phyloP scores from a whole-genome alignment of 2,329 filamentous ascomycete genomes.

The Colletotrichum lindemuthianum region DNA sequence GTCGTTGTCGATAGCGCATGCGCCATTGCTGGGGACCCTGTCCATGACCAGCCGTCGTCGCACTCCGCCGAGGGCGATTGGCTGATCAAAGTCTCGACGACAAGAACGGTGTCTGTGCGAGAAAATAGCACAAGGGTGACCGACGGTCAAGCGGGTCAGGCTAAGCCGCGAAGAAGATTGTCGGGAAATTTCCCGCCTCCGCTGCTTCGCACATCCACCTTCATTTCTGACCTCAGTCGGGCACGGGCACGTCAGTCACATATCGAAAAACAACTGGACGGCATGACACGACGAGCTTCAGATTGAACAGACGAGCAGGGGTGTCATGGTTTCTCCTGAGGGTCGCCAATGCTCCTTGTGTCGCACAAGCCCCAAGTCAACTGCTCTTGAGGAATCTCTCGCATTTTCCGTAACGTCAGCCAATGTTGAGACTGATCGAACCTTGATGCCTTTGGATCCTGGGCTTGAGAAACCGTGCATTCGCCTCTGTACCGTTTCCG shows the following conservation, averaged over 20 bases:
- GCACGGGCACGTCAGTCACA: too few relatives aligned
- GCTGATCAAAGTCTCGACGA: constrained; percentile 22
- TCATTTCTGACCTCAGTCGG: constrained; percentile 20
- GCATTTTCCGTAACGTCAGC: constrained; percentile 1
- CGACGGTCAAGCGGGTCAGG: constrained; percentile 24
- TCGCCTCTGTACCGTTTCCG: too few relatives aligned
- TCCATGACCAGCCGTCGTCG: constrained; percentile 18
- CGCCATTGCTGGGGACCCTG: constrained; percentile 21
- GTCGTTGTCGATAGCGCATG: constrained; percentile 28
- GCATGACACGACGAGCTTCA: background rate
- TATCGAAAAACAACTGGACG: constrained; percentile 11
- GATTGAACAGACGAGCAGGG: background rate
- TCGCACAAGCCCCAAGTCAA: constrained; percentile 4
- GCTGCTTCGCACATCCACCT: background rate
- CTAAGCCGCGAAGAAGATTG: constrained; percentile 7
- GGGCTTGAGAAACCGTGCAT: constrained; percentile 1
- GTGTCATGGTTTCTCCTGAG: background rate
- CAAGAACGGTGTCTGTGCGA: constrained; percentile 35
- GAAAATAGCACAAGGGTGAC: background rate
- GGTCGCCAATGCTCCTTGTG: background rate
- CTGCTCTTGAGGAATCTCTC: background rate
- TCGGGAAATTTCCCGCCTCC: constrained; percentile 30
- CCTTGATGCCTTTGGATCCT: background rate
- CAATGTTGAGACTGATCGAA: constrained; percentile 1
- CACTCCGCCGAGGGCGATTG: constrained; percentile 26